Percentiles rank a stretch among this genome's conserved stretches.
These are phyloP conservation scores for Akebia trifoliata DNA, from an alignment of 164 flowering plant genomes.

Conservation along the genomic window DNA sequence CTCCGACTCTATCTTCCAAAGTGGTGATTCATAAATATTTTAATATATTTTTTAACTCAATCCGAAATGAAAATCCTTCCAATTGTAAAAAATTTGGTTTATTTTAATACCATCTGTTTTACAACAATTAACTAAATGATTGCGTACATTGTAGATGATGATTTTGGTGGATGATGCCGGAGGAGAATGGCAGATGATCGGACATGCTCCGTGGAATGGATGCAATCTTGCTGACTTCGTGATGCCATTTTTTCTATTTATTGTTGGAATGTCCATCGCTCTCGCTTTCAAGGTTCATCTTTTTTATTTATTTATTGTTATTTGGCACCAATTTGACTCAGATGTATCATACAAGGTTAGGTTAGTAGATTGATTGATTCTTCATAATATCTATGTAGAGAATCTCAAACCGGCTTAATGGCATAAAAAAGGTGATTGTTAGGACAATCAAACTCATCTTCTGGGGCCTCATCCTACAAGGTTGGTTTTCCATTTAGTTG, in stretches of 20 bases:
- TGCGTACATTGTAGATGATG: constrained; percentile 58
- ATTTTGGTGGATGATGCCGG: constrained; percentile 94
- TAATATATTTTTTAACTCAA: too few relatives aligned
- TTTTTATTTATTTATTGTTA: background rate
- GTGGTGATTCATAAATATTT: too few relatives aligned
- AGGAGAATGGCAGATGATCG: constrained; percentile 73
- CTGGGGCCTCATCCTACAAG: constrained; percentile 83
- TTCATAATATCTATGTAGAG: constrained; percentile 33
- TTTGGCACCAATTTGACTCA: background rate
- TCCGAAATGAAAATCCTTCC: too few relatives aligned
- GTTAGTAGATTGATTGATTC: constrained; percentile 3
- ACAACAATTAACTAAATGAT: background rate
- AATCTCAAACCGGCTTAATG: constrained; percentile 31
- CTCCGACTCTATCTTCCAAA: too few relatives aligned
- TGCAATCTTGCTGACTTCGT: constrained; percentile 92
- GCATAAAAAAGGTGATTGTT: constrained; percentile 48
- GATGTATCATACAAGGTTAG: background rate
- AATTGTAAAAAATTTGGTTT: too few relatives aligned
- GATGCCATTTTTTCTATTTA: constrained; percentile 90
- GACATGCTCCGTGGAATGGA: constrained; percentile 96
- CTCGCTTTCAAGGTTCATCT: constrained; percentile 71
- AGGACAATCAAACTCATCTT: constrained; percentile 74
- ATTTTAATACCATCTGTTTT: too few relatives aligned
- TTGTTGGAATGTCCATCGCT: constrained; percentile 85
- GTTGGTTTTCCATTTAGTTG: constrained; percentile 28